Conservation (phyloP, 2,329 filamentous ascomycete species). For the Paecilomyces dactylethromorphus region DNA sequence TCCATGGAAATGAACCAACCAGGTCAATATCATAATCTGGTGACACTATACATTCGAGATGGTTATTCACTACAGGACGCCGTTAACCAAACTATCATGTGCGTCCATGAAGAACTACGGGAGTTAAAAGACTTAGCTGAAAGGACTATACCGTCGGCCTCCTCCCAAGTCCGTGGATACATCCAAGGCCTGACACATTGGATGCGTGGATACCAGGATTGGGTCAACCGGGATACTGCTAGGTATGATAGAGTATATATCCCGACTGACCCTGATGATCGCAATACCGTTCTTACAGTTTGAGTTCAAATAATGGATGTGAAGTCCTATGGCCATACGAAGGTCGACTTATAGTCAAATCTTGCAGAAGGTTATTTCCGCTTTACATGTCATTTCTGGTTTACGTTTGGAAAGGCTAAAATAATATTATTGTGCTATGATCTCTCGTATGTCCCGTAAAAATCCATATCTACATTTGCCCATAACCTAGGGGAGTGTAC, state of each 20-base stretch:
- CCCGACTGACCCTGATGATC: not conserved
- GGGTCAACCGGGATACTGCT: not conserved
- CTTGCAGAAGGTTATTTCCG: no score
- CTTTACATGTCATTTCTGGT: no score
- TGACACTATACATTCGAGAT: not conserved
- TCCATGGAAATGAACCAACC: not conserved
- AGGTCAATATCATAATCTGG: not conserved
- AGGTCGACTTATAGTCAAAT: no score
- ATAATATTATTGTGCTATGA: no score
- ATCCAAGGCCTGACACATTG: not conserved
- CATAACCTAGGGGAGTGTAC: no score
- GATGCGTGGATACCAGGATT: not conserved
- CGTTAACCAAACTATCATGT: not conserved
- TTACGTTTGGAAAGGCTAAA: no score
- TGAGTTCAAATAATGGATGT: no score
- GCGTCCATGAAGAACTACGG: not conserved
- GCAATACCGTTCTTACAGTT: not conserved
- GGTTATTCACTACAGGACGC: not conserved
- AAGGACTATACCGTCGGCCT: not conserved
- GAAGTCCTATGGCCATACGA: no score
- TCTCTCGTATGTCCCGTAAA: no score
- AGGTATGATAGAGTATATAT: not conserved
- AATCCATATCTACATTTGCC: no score
- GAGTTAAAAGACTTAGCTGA: not conserved
- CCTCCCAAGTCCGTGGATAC: not conserved